These are phyloP conservation scores for Pichia inconspicua DNA, from an alignment of 1,139 yeast genomes.

Conservation along the genomic window DNA sequence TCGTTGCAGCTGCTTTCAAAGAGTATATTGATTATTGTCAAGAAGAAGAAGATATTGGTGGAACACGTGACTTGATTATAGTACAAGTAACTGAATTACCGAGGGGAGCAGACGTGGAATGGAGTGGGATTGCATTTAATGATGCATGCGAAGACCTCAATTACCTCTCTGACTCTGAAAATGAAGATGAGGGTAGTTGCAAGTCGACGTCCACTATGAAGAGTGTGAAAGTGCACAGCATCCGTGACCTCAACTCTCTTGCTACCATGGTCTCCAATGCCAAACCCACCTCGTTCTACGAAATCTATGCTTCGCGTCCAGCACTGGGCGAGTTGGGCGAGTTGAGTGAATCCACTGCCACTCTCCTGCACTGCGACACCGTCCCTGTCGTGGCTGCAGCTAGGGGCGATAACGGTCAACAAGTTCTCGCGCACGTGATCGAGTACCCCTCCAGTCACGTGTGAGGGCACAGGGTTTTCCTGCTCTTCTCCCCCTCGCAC, in stretches of 20 bases:
- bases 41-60: conserved; percentile 18
- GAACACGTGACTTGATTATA: conserved; percentile 34
- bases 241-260: neutral
- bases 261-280: neutral
- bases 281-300: conserved; percentile 7
- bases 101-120: conserved; percentile 62
- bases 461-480: neutral
- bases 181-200: neutral
- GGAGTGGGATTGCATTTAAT: conserved; percentile 58
- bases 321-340: neutral
- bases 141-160: conserved; percentile 1
- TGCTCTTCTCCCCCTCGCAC: neutral
- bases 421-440: neutral
- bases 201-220: neutral
- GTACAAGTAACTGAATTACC: conserved; percentile 63
- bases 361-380: neutral
- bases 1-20: conserved; percentile 36
- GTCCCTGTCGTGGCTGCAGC: neutral
- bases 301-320: conserved; percentile 10
- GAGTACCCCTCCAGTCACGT: neutral
- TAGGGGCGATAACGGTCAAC: neutral
- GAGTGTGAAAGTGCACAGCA: conserved; percentile 4
- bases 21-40: conserved; percentile 23
- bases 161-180: conserved; percentile 11
- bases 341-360: neutral